Evolutionary conservation across 768 basidiomycete species (phyloP).

Genomic region (Suillus discolor): DNA sequence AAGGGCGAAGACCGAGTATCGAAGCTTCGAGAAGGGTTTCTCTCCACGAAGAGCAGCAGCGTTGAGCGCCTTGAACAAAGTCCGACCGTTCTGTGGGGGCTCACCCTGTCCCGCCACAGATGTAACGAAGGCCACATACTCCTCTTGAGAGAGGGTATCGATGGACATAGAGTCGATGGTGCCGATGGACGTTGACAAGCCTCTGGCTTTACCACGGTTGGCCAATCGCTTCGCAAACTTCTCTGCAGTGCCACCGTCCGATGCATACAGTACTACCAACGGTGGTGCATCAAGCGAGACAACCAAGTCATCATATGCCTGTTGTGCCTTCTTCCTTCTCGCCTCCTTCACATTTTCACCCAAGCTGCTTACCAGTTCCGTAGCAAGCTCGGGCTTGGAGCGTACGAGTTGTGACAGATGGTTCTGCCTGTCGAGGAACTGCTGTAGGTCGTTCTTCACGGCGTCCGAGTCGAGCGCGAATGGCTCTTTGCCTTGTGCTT

Average conservation of each 20-base stretch:
- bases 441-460: constrained; percentile 89
- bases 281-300: constrained; percentile 88
- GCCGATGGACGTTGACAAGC: constrained; percentile 72
- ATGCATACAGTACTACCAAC: constrained; percentile 88
- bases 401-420: constrained; percentile 93
- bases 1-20: constrained; percentile 88
- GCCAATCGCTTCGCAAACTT: constrained; percentile 91
- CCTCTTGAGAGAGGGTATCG: constrained; percentile 73
- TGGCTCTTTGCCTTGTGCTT: constrained; percentile 72
- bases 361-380: constrained; percentile 80
- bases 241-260: constrained; percentile 95
- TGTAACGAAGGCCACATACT: constrained; percentile 82
- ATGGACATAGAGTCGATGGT: constrained; percentile 83
- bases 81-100: constrained; percentile 94
- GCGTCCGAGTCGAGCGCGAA: constrained; percentile 93
- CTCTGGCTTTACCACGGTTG: constrained; percentile 80
- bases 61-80: constrained; percentile 84
- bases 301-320: constrained; percentile 83
- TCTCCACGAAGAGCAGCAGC: constrained; percentile 55
- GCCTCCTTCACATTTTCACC: constrained; percentile 86
- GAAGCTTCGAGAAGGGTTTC: constrained; percentile 61
- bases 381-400: constrained; percentile 76
- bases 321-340: constrained; percentile 76
- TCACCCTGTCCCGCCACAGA: constrained; percentile 97
- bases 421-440: constrained; percentile 95